These are phyloP conservation scores for Suillus subalutaceus DNA, from an alignment of 768 basidiomycete species.

Conservation along the genomic window DNA sequence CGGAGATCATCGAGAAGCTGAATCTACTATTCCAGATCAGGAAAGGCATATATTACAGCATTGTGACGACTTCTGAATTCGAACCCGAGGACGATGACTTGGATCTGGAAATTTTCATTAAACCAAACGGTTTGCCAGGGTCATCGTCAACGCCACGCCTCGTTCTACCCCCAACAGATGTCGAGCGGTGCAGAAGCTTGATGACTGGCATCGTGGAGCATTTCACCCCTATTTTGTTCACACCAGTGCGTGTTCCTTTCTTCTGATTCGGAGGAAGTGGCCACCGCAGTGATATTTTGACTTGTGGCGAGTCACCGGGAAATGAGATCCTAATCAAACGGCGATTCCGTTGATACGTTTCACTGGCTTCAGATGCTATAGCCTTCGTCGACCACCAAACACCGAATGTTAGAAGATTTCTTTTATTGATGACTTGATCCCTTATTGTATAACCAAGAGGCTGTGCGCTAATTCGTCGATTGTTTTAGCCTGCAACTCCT, in stretches of 20 bases:
- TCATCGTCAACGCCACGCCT: conserved; percentile 21
- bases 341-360: background rate
- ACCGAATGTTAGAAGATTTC: background rate
- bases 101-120: conserved; percentile 10
- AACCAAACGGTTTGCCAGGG: background rate
- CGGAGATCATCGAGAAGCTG: conserved; percentile 5
- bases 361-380: background rate
- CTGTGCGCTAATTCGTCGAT: background rate
- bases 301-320: background rate
- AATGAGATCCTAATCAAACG: background rate
- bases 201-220: conserved; percentile 60
- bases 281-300: background rate
- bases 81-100: conserved; percentile 40
- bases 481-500: conserved; percentile 47
- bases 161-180: conserved; percentile 35
- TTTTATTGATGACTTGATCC: background rate
- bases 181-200: conserved; percentile 48
- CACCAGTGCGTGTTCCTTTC: conserved; percentile 42
- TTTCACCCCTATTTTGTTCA: conserved; percentile 76
- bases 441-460: background rate
- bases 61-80: conserved; percentile 62
- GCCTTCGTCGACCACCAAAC: background rate
- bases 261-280: background rate
- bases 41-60: conserved; percentile 65
- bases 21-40: conserved; percentile 44